These are phyloP conservation scores for Coemansia umbellata DNA, from an alignment of 192 early-diverging fungal species.

Conservation along the genomic window DNA sequence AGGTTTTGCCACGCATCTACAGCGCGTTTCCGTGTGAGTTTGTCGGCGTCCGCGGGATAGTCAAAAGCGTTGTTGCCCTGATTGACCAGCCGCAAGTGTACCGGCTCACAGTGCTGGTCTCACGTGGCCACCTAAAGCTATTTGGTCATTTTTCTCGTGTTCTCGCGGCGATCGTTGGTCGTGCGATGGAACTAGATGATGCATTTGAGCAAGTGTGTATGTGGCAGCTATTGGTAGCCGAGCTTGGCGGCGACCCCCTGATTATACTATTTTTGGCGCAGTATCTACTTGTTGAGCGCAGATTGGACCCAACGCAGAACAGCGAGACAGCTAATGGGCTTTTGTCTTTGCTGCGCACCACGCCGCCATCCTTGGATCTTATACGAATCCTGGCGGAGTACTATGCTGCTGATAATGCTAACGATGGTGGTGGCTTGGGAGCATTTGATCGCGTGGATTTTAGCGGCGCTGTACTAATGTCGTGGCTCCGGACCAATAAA, in stretches of 20 bases:
- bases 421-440: neutral
- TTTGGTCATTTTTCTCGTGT: slow-evolving; percentile 15
- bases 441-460: slow-evolving; percentile 14
- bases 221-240: slow-evolving; percentile 54
- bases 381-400: slow-evolving; percentile 2
- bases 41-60: slow-evolving; percentile 25
- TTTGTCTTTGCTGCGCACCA: slow-evolving; percentile 39
- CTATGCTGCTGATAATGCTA: neutral
- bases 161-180: slow-evolving; percentile 1
- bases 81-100: slow-evolving; percentile 55
- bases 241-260: slow-evolving; percentile 25
- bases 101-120: slow-evolving; percentile 21
- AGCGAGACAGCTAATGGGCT: slow-evolving; percentile 53
- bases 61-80: slow-evolving; percentile 35
- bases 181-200: slow-evolving; percentile 43
- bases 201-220: slow-evolving; percentile 57
- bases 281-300: slow-evolving; percentile 3
- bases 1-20: slow-evolving; percentile 28
- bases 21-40: slow-evolving; percentile 34
- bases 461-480: slow-evolving; percentile 23
- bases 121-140: slow-evolving; percentile 14
- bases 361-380: slow-evolving; percentile 15
- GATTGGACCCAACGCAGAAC: slow-evolving; percentile 16
- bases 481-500: slow-evolving; percentile 33
- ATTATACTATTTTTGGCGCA: slow-evolving; percentile 7